Conservation (phyloP, 1,284 basidiomycete genomes). For the Cryptococcus deneoformans region DNA sequence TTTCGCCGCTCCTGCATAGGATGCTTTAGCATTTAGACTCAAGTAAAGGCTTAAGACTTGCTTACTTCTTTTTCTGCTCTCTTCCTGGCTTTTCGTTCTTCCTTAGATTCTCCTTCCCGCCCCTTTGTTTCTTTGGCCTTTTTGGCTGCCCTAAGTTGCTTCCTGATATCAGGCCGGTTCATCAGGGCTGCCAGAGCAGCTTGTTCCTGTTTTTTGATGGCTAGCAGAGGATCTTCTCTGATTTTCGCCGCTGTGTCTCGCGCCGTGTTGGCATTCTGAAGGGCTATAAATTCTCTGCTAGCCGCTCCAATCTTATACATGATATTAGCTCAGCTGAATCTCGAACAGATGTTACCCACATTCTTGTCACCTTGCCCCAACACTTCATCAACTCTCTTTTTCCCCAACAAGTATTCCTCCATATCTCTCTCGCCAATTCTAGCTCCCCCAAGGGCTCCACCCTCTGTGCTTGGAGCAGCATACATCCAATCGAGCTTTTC, state of each 20-base stretch:
- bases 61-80: slow-evolving; percentile 58
- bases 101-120: slow-evolving; percentile 52
- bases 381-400: slow-evolving; percentile 96
- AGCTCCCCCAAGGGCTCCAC: slow-evolving; percentile 60
- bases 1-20: slow-evolving; percentile 38
- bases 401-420: slow-evolving; percentile 96
- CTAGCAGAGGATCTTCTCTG: slow-evolving; percentile 90
- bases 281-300: slow-evolving; percentile 85
- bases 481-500: slow-evolving; percentile 99
- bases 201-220: slow-evolving; percentile 98
- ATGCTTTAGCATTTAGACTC: neutral
- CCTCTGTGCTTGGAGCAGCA: slow-evolving; percentile 83
- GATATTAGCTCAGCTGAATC: neutral
- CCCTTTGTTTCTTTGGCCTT: slow-evolving; percentile 63
- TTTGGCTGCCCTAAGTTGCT: slow-evolving; percentile 73
- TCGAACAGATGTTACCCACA: slow-evolving; percentile 53
- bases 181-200: slow-evolving; percentile 84
- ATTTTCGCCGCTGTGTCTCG: slow-evolving; percentile 91
- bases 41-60: neutral
- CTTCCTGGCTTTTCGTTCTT: slow-evolving; percentile 58
- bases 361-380: slow-evolving; percentile 80
- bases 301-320: slow-evolving; percentile 66
- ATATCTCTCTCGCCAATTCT: slow-evolving; percentile 67
- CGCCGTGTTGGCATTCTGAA: slow-evolving; percentile 87
- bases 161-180: slow-evolving; percentile 84